These are phyloP conservation scores for Colletotrichum sp. DNA, from an alignment of 2,329 filamentous ascomycete species.

Conservation along the genomic window DNA sequence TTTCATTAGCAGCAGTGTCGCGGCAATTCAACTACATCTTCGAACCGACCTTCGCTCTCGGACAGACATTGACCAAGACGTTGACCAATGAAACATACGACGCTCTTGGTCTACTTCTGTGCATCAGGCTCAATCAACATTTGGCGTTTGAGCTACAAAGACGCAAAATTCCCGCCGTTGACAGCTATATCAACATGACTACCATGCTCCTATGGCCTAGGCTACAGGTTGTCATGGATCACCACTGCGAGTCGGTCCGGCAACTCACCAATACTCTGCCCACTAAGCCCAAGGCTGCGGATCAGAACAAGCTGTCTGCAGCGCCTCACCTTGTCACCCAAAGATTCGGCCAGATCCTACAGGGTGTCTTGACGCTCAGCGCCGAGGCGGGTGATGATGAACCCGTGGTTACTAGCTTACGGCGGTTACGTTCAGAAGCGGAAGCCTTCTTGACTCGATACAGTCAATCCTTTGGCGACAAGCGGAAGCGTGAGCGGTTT, in stretches of 20 bases:
- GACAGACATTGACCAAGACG: slow-evolving; percentile 75
- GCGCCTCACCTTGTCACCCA: slow-evolving; percentile 93
- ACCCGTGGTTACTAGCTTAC: slow-evolving; percentile 82
- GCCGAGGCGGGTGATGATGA: slow-evolving; percentile 94
- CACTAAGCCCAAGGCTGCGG: slow-evolving; percentile 43
- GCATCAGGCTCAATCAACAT: slow-evolving; percentile 91
- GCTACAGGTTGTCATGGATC: slow-evolving; percentile 92
- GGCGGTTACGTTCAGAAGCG: slow-evolving; percentile 78
- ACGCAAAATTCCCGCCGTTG: slow-evolving; percentile 85
- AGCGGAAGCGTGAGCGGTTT: slow-evolving; percentile 83
- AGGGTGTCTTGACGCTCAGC: slow-evolving; percentile 82
- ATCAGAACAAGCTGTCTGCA: slow-evolving; percentile 67
- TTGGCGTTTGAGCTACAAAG: slow-evolving; percentile 93
- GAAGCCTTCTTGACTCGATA: slow-evolving; percentile 82
- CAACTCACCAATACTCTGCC: slow-evolving; percentile 60
- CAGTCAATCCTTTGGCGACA: slow-evolving; percentile 77
- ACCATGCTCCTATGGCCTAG: slow-evolving; percentile 97
- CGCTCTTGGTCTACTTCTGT: slow-evolving; percentile 85
- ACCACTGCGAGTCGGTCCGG: slow-evolving; percentile 87
- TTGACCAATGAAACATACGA: slow-evolving; percentile 82
- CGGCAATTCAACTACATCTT: slow-evolving; percentile 89
- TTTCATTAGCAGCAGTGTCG: slow-evolving; percentile 78
- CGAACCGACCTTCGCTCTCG: slow-evolving; percentile 85
- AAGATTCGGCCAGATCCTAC: slow-evolving; percentile 90
- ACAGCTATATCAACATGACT: slow-evolving; percentile 91